Evolutionary conservation across 129 eudicot species (phyloP).

Genomic region (Scalesia atractyloides): DNA sequence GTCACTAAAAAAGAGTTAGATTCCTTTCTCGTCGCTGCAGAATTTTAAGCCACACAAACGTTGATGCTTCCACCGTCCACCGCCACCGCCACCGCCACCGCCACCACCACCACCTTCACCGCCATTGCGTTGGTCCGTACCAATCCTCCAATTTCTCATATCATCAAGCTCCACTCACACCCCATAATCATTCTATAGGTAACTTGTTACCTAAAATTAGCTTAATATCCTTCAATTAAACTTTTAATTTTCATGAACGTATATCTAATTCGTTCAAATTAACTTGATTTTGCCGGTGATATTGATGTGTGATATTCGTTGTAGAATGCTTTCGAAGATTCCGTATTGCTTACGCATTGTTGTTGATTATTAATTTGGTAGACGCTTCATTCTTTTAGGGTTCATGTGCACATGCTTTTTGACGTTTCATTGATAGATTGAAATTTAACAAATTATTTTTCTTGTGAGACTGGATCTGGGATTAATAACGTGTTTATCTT

Average conservation of each 20-base stretch:
- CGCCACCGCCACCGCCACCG: too few relatives aligned
- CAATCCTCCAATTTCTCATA: not conserved
- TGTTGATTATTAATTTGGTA: not conserved
- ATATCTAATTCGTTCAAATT: not conserved
- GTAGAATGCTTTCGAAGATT: conserved; percentile 11
- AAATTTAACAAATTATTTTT: not conserved
- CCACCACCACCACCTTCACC: not conserved
- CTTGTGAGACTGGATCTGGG: conserved; percentile 6
- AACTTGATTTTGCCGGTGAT: conserved; percentile 7
- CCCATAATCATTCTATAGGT: conserved; percentile 2
- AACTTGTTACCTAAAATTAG: not conserved
- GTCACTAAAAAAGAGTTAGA: not conserved
- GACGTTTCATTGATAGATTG: conserved; percentile 13
- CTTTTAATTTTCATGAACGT: not conserved
- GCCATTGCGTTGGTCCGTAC: not conserved
- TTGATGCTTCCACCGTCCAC: not conserved
- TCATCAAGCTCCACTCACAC: not conserved
- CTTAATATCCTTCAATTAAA: not conserved
- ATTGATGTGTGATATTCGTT: conserved; percentile 12
- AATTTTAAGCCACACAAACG: not conserved
- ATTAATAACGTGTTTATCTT: not conserved
- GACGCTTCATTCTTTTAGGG: conserved; percentile 3
- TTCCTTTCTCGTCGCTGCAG: not conserved
- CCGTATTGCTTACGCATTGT: conserved; percentile 1
- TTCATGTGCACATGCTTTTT: not conserved